Conservation (phyloP, 441 rosid genomes). For the Melastoma candidum region DNA sequence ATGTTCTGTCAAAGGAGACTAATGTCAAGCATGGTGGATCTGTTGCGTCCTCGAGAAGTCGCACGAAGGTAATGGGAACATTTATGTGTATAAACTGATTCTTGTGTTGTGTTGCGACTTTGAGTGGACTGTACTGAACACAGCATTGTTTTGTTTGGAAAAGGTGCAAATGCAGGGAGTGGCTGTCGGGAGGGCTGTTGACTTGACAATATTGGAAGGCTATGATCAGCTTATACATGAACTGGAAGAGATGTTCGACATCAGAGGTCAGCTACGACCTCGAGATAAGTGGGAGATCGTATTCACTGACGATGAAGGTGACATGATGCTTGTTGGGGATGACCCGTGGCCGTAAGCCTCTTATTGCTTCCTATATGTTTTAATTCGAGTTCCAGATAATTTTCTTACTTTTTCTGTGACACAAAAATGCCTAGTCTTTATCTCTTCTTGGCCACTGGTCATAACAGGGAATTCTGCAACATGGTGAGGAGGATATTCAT, state of each 20-base stretch:
- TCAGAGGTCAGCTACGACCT: slow-evolving; percentile 53
- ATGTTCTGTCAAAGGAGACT: slow-evolving; percentile 24
- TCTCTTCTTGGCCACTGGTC: not conserved
- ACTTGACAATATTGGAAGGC: slow-evolving; percentile 52
- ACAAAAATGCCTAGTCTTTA: not conserved
- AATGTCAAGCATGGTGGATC: slow-evolving; percentile 24
- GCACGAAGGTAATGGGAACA: slow-evolving; percentile 49
- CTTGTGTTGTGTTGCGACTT: not conserved
- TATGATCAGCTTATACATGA: slow-evolving; percentile 53
- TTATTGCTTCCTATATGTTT: not conserved
- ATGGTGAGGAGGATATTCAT: slow-evolving; percentile 77
- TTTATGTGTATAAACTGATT: not conserved
- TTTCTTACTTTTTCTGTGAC: not conserved
- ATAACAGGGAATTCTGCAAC: slow-evolving; percentile 80
- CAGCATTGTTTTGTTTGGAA: not conserved
- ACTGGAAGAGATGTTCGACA: slow-evolving; percentile 81
- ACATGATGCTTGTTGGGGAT: slow-evolving; percentile 82
- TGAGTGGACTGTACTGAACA: no score
- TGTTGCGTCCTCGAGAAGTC: slow-evolving; percentile 40
- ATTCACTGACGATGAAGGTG: slow-evolving; percentile 81
- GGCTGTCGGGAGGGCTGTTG: slow-evolving; percentile 85
- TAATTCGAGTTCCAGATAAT: no score
- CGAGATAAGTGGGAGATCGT: slow-evolving; percentile 66
- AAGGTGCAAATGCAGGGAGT: slow-evolving; percentile 94
- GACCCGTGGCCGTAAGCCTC: slow-evolving; percentile 83